These are phyloP conservation scores for Malania oleifera DNA, from an alignment of 164 flowering plant species.

Conservation along the genomic window DNA sequence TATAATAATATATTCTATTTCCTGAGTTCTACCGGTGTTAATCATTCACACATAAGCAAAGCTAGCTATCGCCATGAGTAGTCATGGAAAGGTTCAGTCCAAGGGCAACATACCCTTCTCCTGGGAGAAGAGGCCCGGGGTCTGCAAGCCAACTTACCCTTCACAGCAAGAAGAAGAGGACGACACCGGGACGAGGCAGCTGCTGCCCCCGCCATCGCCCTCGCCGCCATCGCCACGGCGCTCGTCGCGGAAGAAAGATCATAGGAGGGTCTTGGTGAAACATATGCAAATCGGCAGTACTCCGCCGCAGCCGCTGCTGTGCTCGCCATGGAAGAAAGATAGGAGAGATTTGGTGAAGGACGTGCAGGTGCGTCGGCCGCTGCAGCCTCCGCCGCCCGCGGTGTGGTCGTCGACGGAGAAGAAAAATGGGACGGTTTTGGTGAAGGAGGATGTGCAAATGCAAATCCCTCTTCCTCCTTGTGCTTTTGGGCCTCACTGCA, in stretches of 20 bases:
- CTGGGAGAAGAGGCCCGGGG: conserved; percentile 49
- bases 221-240: too few species aligned
- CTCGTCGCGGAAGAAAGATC: too few species aligned
- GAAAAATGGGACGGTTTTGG: not conserved
- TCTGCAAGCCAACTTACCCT: conserved; percentile 13
- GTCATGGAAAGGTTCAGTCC: conserved; percentile 25
- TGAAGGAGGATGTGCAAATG: conserved; percentile 20
- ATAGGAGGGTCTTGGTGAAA: too few species aligned
- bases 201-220: conserved; percentile 39
- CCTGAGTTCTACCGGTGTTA: too few species aligned
- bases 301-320: too few species aligned
- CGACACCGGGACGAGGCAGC: conserved; percentile 5
- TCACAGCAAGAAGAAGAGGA: not conserved
- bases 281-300: too few species aligned
- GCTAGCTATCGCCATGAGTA: conserved; percentile 13
- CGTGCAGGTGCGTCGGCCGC: too few species aligned
- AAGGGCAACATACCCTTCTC: conserved; percentile 36
- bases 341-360: too few species aligned
- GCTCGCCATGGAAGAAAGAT: too few species aligned
- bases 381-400: conserved; percentile 42
- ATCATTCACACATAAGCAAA: too few species aligned
- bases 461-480: conserved; percentile 44
- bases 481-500: conserved; percentile 23
- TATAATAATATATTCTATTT: too few species aligned
- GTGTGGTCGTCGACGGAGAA: too few species aligned